phyloP scores from a whole-genome alignment of 1,284 basidiomycete genomes.

The Trametes pubescens region DNA sequence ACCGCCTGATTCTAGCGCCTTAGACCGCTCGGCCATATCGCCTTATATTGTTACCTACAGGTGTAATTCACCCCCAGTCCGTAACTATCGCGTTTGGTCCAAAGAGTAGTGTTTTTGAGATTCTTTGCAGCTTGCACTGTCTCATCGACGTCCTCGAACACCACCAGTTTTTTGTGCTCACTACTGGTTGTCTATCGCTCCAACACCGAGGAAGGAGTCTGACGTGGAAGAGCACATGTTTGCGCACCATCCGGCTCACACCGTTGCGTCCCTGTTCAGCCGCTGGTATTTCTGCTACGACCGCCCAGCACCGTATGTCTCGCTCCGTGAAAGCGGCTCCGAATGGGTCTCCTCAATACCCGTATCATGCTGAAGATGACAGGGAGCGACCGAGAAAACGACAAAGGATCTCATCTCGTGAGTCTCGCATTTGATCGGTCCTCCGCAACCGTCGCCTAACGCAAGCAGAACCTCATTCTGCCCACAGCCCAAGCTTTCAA shows the following conservation, averaged over 20 bases:
- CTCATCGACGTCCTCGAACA: too few species aligned
- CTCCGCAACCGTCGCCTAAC: neutral
- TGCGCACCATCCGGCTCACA: too few species aligned
- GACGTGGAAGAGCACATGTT: too few species aligned
- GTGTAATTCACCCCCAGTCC: too few species aligned
- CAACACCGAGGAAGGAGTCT: too few species aligned
- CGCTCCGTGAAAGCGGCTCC: neutral
- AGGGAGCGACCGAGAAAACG: slow-evolving; percentile 24
- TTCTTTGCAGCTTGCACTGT: too few species aligned
- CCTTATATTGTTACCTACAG: neutral
- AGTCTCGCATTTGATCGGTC: neutral
- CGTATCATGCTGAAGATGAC: neutral
- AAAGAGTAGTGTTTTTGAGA: too few species aligned
- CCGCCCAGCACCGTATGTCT: neutral
- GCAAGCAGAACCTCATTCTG: slow-evolving; percentile 5
- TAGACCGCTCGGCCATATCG: slow-evolving; percentile 32
- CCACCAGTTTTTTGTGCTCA: too few species aligned
- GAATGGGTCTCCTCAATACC: neutral
- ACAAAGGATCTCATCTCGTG: slow-evolving; percentile 14
- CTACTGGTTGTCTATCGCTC: too few species aligned
- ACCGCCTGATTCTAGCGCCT: slow-evolving; percentile 35
- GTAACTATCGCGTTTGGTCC: too few species aligned
- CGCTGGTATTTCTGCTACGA: neutral
- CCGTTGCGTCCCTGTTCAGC: too few species aligned
- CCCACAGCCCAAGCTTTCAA: slow-evolving; percentile 25